phyloP scores from a whole-genome alignment of 768 basidiomycete species.

The Hydnomerulius pinastri region DNA sequence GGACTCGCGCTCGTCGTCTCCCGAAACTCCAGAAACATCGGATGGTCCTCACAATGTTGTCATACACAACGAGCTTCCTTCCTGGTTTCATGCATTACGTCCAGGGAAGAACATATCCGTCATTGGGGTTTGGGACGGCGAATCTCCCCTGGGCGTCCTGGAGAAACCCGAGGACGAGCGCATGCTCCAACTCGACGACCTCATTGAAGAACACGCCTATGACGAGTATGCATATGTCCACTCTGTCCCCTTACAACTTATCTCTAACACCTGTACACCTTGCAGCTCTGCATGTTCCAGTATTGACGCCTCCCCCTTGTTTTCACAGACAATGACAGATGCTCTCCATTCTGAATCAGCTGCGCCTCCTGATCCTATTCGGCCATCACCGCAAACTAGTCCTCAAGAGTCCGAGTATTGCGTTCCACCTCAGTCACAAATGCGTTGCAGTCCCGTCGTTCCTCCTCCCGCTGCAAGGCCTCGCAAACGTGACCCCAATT shows the following conservation, averaged over 20 bases:
- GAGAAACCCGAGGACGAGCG: constrained; percentile 51
- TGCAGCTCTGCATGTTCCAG: constrained; percentile 22
- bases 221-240: constrained; percentile 60
- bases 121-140: constrained; percentile 46
- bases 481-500: constrained; percentile 54
- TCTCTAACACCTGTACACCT: background rate
- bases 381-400: constrained; percentile 33
- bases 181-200: constrained; percentile 71
- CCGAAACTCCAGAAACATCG: constrained; percentile 64
- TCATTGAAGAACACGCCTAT: constrained; percentile 73
- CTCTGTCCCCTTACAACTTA: constrained; percentile 9
- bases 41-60: constrained; percentile 52
- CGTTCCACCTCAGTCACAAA: constrained; percentile 38
- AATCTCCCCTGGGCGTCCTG: constrained; percentile 38
- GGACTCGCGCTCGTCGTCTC: constrained; percentile 72
- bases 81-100: constrained; percentile 59
- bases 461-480: constrained; percentile 65
- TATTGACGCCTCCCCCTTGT: constrained; percentile 18
- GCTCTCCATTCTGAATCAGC: constrained; percentile 39
- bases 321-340: constrained; percentile 16
- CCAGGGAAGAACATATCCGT: constrained; percentile 41
- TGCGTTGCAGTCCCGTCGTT: constrained; percentile 58
- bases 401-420: constrained; percentile 31
- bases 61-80: constrained; percentile 50
- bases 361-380: constrained; percentile 31